These are phyloP conservation scores for Colletotrichum caudatum DNA, from an alignment of 2,329 filamentous ascomycete genomes.

Conservation along the genomic window DNA sequence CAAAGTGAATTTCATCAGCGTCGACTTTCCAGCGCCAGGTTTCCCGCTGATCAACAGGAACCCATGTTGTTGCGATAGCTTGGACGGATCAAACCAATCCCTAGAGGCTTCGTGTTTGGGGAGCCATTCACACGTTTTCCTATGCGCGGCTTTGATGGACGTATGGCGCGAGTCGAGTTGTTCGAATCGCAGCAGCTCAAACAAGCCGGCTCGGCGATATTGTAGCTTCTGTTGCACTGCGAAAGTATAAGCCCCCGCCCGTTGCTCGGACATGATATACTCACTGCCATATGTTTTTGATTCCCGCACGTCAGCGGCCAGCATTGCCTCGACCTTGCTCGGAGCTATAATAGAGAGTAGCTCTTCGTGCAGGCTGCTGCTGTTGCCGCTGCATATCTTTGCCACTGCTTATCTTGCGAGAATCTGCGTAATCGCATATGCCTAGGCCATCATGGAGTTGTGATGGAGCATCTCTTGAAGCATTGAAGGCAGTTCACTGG, in stretches of 20 bases:
- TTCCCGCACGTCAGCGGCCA: not conserved
- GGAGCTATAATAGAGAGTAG: not conserved
- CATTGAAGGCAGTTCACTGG: not conserved
- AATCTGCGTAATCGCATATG: not conserved
- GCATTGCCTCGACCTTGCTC: not conserved
- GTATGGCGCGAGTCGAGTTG: slow-evolving; percentile 1
- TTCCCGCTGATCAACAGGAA: not conserved
- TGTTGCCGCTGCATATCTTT: not conserved
- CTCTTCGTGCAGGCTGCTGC: not conserved
- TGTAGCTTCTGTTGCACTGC: not conserved
- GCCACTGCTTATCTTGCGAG: not conserved
- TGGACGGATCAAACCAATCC: not conserved
- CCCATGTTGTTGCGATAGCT: not conserved
- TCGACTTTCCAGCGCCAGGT: not conserved
- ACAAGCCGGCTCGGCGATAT: not conserved
- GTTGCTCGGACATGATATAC: not conserved
- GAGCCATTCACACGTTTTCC: not conserved
- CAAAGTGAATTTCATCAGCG: not conserved
- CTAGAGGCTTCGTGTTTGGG: not conserved
- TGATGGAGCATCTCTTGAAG: not conserved
- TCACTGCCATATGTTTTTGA: not conserved
- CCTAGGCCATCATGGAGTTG: not conserved
- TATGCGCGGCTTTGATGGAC: not conserved
- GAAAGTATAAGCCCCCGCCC: not conserved
- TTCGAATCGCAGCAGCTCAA: not conserved